Evolutionary conservation across 148 eudicot genomes (phyloP).

Genomic region (Rhododendron ovatum): DNA sequence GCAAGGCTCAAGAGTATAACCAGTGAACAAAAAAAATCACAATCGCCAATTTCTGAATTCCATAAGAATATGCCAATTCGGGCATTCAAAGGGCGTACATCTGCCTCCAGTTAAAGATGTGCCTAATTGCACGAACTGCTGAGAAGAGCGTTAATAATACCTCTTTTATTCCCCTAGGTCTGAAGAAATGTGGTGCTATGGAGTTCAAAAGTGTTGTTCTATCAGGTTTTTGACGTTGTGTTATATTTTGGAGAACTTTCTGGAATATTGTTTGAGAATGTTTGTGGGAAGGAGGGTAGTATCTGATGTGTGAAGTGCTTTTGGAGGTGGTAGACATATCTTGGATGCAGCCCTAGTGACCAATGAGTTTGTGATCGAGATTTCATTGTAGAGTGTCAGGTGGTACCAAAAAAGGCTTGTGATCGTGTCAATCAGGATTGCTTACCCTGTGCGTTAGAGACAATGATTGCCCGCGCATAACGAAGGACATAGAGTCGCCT

Average conservation of each 20-base stretch:
- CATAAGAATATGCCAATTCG: neutral
- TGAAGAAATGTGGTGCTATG: neutral
- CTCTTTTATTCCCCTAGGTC: neutral
- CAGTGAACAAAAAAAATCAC: neutral
- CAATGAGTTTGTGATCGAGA: neutral
- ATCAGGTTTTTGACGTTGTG: neutral
- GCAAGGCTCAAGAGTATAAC: neutral
- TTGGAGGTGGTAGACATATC: neutral
- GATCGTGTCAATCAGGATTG: neutral
- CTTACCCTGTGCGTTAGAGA: neutral
- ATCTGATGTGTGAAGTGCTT: neutral
- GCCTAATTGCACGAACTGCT: neutral
- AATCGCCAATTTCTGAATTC: neutral
- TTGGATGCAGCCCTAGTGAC: neutral
- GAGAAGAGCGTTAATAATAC: neutral
- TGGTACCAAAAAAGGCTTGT: neutral
- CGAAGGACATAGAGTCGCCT: neutral
- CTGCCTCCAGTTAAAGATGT: neutral
- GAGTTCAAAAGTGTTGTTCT: neutral
- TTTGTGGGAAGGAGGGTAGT: neutral
- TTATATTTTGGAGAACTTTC: neutral
- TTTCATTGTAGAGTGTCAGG: neutral
- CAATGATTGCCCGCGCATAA: neutral
- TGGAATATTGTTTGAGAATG: neutral
- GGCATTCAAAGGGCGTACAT: neutral